Conservation (phyloP, 139 green algal species). For the Tetraselmis chui region DNA sequence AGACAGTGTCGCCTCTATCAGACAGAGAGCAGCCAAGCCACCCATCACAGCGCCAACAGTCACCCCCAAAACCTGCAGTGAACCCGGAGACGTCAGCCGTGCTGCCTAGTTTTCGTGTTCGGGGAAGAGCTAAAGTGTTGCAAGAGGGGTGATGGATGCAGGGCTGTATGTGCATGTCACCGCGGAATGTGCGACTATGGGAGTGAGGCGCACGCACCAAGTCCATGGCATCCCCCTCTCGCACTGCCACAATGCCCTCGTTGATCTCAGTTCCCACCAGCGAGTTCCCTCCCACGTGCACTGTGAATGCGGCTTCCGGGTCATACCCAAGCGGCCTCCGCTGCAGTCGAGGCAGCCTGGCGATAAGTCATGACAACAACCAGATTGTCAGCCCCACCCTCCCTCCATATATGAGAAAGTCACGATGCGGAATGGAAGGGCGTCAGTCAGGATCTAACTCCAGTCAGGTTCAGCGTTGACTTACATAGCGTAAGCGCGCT, state of each 20-base stretch:
- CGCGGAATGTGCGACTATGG: no score
- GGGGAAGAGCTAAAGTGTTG: no score
- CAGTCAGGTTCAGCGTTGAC: no score
- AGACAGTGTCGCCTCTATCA: not conserved
- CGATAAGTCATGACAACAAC: no score
- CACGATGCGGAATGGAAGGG: no score
- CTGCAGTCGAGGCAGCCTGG: not conserved
- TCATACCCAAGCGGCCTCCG: not conserved
- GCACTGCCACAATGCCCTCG: not conserved
- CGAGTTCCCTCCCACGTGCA: not conserved
- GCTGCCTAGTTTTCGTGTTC: no score
- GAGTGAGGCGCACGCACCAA: not conserved
- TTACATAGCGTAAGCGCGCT: not conserved
- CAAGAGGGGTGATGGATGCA: no score
- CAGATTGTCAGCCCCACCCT: no score
- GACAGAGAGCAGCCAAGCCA: not conserved
- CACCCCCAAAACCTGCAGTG: not conserved
- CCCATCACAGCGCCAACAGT: not conserved
- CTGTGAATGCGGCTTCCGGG: not conserved
- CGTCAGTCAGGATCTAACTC: no score
- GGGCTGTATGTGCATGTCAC: no score
- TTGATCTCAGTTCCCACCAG: not conserved
- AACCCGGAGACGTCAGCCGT: not conserved
- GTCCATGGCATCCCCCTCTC: not conserved
- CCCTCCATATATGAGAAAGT: no score